Percentiles rank a stretch among this genome's conserved stretches.
These are phyloP conservation scores for Aspergillus pseudoterreus DNA, from an alignment of 2,329 filamentous ascomycete species.

Conservation along the genomic window DNA sequence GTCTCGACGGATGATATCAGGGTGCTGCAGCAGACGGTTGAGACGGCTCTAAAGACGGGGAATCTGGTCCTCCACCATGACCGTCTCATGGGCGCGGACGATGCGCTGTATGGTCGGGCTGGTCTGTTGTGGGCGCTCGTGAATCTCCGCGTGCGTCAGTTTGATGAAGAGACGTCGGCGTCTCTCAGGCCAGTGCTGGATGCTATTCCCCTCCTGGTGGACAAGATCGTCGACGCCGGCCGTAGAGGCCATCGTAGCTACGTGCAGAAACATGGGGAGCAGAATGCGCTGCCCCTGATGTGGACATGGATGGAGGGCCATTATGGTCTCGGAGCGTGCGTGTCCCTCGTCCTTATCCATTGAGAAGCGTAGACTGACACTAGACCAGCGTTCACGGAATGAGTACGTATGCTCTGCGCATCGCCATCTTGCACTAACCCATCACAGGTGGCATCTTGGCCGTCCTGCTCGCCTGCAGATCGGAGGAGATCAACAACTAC, in stretches of 20 bases:
- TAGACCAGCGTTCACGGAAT: slow-evolving; percentile 27
- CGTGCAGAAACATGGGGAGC: slow-evolving; percentile 24
- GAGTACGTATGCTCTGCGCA: slow-evolving; percentile 9
- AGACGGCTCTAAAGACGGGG: slow-evolving; percentile 27
- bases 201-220: slow-evolving; percentile 28
- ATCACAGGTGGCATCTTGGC: slow-evolving; percentile 34
- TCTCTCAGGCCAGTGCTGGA: slow-evolving; percentile 23
- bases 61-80: slow-evolving; percentile 22
- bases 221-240: slow-evolving; percentile 32
- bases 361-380: slow-evolving; percentile 1
- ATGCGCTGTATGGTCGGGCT: slow-evolving; percentile 37
- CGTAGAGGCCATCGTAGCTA: slow-evolving; percentile 29
- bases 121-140: slow-evolving; percentile 36
- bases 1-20: slow-evolving; percentile 26
- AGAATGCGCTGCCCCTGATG: slow-evolving; percentile 37
- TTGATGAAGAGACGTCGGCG: slow-evolving; percentile 16
- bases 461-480: slow-evolving; percentile 32
- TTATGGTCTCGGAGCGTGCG: slow-evolving; percentile 38
- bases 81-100: slow-evolving; percentile 33
- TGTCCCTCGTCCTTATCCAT: slow-evolving; percentile 1
- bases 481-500: slow-evolving; percentile 29
- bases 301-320: slow-evolving; percentile 36
- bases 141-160: slow-evolving; percentile 28
- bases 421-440: not conserved
- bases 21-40: slow-evolving; percentile 25